These are phyloP conservation scores for Botryotinia globosa DNA, from an alignment of 2,329 filamentous ascomycete species.

Conservation along the genomic window DNA sequence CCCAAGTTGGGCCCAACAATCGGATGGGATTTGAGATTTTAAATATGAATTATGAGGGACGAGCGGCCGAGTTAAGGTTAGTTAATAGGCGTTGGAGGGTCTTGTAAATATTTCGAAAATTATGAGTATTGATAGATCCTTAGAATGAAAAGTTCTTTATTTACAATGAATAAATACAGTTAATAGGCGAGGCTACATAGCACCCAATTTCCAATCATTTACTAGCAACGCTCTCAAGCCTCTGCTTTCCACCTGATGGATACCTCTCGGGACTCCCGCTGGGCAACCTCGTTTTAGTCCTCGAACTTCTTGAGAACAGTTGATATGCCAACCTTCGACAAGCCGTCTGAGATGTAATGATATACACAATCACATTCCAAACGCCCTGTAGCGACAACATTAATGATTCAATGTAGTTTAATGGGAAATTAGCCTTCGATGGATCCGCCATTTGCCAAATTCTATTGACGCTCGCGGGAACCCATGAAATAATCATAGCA, in stretches of 20 bases:
- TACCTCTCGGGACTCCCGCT: slow-evolving; percentile 15
- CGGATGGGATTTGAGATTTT: slow-evolving; percentile 67
- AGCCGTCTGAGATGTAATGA: slow-evolving; percentile 60
- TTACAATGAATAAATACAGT: neutral
- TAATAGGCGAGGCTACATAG: neutral
- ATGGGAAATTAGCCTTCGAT: slow-evolving; percentile 2
- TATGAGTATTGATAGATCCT: neutral
- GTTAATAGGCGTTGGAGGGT: neutral
- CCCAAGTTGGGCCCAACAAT: slow-evolving; percentile 87
- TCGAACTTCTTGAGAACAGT: slow-evolving; percentile 9
- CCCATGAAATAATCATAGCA: slow-evolving; percentile 67
- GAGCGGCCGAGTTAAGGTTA: neutral
- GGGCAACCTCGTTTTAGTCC: slow-evolving; percentile 2
- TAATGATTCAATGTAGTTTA: slow-evolving; percentile 22
- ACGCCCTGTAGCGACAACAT: slow-evolving; percentile 60
- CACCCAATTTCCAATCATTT: neutral
- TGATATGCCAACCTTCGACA: slow-evolving; percentile 12
- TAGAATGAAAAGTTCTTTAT: neutral
- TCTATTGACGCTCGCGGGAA: slow-evolving; percentile 22
- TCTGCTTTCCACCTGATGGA: slow-evolving; percentile 18
- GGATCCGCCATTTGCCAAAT: slow-evolving; percentile 20
- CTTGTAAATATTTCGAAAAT: slow-evolving; percentile 8
- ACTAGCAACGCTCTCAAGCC: slow-evolving; percentile 21
- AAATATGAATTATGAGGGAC: slow-evolving; percentile 27
- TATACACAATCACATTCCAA: slow-evolving; percentile 77